A percentile compares a stretch with the other conserved stretches of the same genome.
These are phyloP conservation scores for Vitis rotundifolia DNA, from an alignment of 164 flowering plant species.

Conservation along the genomic window DNA sequence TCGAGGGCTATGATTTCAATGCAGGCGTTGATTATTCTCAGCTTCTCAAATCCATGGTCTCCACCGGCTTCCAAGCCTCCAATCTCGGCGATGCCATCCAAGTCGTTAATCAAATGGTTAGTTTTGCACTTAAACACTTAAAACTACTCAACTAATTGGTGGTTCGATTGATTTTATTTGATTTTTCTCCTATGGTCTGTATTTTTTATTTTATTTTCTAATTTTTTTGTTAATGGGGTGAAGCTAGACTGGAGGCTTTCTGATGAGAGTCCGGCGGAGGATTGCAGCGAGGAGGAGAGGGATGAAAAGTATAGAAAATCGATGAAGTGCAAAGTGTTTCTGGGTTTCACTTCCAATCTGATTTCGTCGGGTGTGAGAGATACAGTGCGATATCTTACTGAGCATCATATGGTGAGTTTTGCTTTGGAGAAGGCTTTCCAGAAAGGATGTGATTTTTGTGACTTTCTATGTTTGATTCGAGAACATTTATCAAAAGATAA, in stretches of 20 bases:
- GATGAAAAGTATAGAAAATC: conserved; percentile 52
- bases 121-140: conserved; percentile 1
- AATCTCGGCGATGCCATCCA: conserved; percentile 89
- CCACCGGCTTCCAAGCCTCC: conserved; percentile 95
- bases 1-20: conserved; percentile 89
- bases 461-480: no score
- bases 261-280: conserved; percentile 55
- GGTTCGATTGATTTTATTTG: not conserved
- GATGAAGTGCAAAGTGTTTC: conserved; percentile 74
- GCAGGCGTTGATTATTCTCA: conserved; percentile 63
- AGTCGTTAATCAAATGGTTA: conserved; percentile 81
- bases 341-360: conserved; percentile 94
- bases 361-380: conserved; percentile 93
- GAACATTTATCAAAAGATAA: no score
- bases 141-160: not conserved
- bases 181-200: not conserved
- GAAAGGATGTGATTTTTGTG: no score
- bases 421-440: not conserved
- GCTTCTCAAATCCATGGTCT: conserved; percentile 61
- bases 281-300: conserved; percentile 66
- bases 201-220: not conserved
- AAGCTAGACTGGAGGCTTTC: conserved; percentile 93
- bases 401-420: conserved; percentile 83
- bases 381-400: conserved; percentile 72
- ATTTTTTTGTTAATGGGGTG: conserved; percentile 14